Base-by-base conservation (phyloP, 768 basidiomycete genomes). In the Psilocybe cubensis region DNA sequence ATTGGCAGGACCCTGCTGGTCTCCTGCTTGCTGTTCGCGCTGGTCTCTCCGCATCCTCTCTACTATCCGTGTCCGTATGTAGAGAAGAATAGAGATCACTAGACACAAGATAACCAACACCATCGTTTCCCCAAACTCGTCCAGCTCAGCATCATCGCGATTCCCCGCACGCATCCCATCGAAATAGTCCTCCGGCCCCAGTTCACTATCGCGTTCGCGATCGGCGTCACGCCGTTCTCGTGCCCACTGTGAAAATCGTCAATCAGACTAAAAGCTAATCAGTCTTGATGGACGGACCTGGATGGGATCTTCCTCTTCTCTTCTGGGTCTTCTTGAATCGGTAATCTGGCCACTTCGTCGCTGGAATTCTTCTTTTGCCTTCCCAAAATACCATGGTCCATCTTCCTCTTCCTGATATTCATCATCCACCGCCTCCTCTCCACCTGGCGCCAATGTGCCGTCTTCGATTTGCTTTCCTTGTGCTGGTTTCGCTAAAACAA, bases 181-280 rank as follows among this genome's bases (percentile, higher is more conserved):
- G 63, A 87, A 89, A 70, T 92, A 92, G 66, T 93, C 92, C 45
- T 95, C 93, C 0, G 91, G 87, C 7, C 87, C 88, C 60, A 86
- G 86, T 56, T 93, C 92, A 48, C 79, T 78, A 25, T 92, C 89
- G 23, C 85, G 83, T 25, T 90, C 90, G 54, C 82, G 82, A 59
- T 91, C 91, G 2, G 84, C 85, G 49, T 84, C 84, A 61, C 88
- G 79, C 43, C 88, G 82, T 9, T 91, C 88, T 56, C 87, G 79
- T 24, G 91, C 91, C 89, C 91, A 94, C 87, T 92, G 27, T 27
- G 47, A 47, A n/a, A n/a, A 40, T 18, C 38, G 14, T 35, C 20
- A 51, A 51, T 53, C 35, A 63, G 21, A 24, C 12, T 27, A 52
- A 25, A 25, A 28, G 33, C 24, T 42, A 25, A 23, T 20, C 20